These are phyloP conservation scores for Haplographium delicatum DNA, from an alignment of 495 filamentous ascomycete genomes.

Conservation along the genomic window DNA sequence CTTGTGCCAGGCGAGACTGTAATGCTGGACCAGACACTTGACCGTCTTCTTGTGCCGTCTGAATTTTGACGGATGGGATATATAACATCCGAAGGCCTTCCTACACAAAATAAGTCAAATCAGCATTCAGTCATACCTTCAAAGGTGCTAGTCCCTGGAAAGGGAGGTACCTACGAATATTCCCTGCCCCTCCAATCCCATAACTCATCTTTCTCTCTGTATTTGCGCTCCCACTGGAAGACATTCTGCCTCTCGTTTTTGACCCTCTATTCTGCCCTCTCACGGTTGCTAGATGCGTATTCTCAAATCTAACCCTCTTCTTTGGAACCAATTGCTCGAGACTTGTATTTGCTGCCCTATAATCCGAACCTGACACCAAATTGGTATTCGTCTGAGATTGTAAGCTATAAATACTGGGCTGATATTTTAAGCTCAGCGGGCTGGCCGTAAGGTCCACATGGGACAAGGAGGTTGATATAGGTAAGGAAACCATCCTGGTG, in stretches of 20 bases:
- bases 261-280: not conserved
- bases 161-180: conserved; percentile 20
- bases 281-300: not conserved
- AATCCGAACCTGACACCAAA: too few species aligned
- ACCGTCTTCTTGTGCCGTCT: conserved; percentile 13
- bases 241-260: not conserved
- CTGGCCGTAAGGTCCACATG: not conserved
- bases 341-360: not conserved
- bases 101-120: conserved; percentile 3
- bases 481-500: conserved; percentile 5
- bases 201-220: conserved; percentile 21
- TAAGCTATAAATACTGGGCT: conserved; percentile 2
- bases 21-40: conserved; percentile 13
- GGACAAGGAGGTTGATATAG: conserved; percentile 3
- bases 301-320: conserved; percentile 11
- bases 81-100: conserved; percentile 23
- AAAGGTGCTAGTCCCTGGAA: too few species aligned
- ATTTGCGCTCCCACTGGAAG: not conserved
- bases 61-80: conserved; percentile 11
- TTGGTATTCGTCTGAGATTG: conserved; percentile 1
- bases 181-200: conserved; percentile 25
- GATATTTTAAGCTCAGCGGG: not conserved
- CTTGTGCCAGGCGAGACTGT: not conserved
- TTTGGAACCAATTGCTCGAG: conserved; percentile 5
- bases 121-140: not conserved